phyloP scores from a whole-genome alignment of 768 basidiomycete genomes.

The Tricholoma bakamatsutake region DNA sequence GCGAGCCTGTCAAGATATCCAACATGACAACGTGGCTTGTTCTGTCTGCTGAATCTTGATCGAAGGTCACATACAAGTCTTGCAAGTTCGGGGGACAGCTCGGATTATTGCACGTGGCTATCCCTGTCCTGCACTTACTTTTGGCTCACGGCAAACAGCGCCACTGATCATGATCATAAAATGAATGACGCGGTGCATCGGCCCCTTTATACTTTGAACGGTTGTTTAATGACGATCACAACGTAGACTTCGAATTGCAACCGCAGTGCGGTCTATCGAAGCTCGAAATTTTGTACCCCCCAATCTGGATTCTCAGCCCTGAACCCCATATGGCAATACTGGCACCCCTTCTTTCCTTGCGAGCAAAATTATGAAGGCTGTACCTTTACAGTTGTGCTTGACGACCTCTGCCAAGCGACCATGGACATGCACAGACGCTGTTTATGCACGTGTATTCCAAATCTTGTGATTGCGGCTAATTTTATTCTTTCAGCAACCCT shows the following conservation, averaged over 20 bases:
- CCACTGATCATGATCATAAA: neutral
- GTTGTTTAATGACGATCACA: neutral
- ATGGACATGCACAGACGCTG: constrained; percentile 17
- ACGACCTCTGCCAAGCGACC: constrained; percentile 27
- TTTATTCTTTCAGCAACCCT: constrained; percentile 14
- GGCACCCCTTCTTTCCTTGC: neutral
- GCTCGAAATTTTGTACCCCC: neutral
- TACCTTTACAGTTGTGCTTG: constrained; percentile 29
- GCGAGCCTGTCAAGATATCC: no score
- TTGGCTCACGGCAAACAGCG: neutral
- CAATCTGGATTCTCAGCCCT: neutral
- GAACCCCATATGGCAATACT: neutral
- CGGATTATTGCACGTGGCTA: neutral
- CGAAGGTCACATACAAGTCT: no score
- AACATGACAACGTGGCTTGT: constrained; percentile 30
- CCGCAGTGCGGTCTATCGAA: neutral
- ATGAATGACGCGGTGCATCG: neutral
- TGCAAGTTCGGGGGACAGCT: no score
- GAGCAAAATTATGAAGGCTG: constrained; percentile 1
- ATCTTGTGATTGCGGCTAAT: constrained; percentile 14
- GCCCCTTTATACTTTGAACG: neutral
- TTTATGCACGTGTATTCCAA: constrained; percentile 10
- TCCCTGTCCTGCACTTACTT: neutral
- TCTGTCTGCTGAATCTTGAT: constrained; percentile 22
- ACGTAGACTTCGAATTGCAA: neutral